Evolutionary conservation across 2,329 filamentous ascomycete species (phyloP).

Genomic region (Paramyrothecium sp.): DNA sequence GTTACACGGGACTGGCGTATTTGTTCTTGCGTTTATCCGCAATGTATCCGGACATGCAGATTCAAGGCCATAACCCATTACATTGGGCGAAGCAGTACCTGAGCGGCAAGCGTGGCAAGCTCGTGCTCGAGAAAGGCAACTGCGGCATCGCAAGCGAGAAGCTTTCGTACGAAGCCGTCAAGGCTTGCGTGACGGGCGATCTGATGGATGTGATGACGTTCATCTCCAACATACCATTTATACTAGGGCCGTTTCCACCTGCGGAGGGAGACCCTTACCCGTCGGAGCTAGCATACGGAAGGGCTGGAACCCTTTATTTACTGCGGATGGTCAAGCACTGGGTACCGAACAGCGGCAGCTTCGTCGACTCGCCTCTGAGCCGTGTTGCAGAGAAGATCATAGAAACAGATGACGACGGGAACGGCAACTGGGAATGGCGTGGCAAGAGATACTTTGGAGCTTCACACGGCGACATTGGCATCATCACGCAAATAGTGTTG

Average conservation of each 20-base stretch:
- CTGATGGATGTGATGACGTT: constrained; percentile 34
- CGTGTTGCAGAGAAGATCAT: constrained; percentile 61
- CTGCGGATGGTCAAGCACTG: constrained; percentile 61
- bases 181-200: constrained; percentile 40
- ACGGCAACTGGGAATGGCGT: constrained; percentile 60
- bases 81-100: constrained; percentile 51
- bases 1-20: constrained; percentile 55
- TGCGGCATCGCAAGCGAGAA: constrained; percentile 52
- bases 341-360: constrained; percentile 46
- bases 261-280: constrained; percentile 35
- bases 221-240: constrained; percentile 34
- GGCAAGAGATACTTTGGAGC: constrained; percentile 63
- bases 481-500: constrained; percentile 66
- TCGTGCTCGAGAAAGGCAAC: constrained; percentile 35
- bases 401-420: constrained; percentile 38
- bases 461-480: constrained; percentile 66
- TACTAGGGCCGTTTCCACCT: constrained; percentile 24
- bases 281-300: constrained; percentile 66
- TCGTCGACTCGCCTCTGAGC: constrained; percentile 52
- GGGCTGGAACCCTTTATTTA: constrained; percentile 67
- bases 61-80: constrained; percentile 37
- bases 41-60: constrained; percentile 38
- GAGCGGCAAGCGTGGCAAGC: constrained; percentile 30
- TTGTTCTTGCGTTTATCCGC: constrained; percentile 50
- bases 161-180: constrained; percentile 44